These are phyloP conservation scores for Sporothrix phasma DNA, from an alignment of 2,329 filamentous ascomycete genomes.

Conservation along the genomic window DNA sequence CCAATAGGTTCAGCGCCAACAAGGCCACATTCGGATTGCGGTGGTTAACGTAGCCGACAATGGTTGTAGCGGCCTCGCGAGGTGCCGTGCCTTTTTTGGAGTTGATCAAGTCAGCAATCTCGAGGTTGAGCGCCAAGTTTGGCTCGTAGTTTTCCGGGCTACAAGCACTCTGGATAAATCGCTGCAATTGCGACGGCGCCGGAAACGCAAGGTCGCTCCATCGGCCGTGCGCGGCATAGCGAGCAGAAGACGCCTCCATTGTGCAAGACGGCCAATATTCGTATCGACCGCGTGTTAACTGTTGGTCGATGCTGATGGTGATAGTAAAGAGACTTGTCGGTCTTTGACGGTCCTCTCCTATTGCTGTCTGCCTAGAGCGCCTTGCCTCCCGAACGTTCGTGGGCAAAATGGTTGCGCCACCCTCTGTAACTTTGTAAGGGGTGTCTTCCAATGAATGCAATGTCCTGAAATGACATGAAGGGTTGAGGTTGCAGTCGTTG, in stretches of 20 bases:
- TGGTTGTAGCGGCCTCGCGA: conserved; percentile 85
- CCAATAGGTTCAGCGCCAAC: conserved; percentile 81
- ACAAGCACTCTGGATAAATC: conserved; percentile 93
- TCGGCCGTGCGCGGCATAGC: conserved; percentile 90
- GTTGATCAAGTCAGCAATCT: conserved; percentile 94
- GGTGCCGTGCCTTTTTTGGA: conserved; percentile 93
- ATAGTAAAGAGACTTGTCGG: neutral
- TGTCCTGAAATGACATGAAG: neutral
- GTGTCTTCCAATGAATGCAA: neutral
- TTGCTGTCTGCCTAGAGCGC: conserved; percentile 6
- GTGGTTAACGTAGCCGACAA: conserved; percentile 91
- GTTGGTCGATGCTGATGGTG: neutral
- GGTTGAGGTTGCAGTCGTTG: neutral
- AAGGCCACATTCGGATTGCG: conserved; percentile 92
- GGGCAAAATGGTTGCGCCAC: neutral
- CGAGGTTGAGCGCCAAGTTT: conserved; percentile 89
- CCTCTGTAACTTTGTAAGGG: neutral
- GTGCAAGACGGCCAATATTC: neutral
- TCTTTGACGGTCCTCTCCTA: neutral
- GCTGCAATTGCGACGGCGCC: conserved; percentile 76
- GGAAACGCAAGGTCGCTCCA: conserved; percentile 75
- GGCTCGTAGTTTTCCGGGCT: conserved; percentile 97
- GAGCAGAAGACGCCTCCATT: conserved; percentile 92
- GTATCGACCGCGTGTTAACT: neutral
- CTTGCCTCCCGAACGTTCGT: neutral